Evolutionary conservation across 768 basidiomycete genomes (phyloP).

Genomic region (Rhodocollybia butyracea): DNA sequence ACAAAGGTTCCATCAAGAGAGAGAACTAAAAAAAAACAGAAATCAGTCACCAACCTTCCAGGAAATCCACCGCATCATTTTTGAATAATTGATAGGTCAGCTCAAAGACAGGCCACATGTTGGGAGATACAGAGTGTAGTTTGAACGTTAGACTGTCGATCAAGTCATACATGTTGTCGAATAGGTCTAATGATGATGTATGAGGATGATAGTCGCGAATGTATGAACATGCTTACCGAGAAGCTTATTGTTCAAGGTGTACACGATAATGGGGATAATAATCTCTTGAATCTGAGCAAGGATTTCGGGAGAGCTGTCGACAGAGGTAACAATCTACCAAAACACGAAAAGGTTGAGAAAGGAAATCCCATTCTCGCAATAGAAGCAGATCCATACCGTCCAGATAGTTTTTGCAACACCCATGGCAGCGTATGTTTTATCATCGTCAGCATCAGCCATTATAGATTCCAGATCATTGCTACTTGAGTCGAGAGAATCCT

Average conservation of each 20-base stretch:
- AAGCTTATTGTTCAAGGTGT: conserved; percentile 74
- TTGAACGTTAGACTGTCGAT: conserved; percentile 85
- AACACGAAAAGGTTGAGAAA: background rate
- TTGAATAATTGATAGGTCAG: conserved; percentile 82
- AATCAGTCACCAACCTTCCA: conserved; percentile 62
- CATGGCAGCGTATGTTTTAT: conserved; percentile 87
- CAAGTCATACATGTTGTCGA: conserved; percentile 85
- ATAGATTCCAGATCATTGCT: conserved; percentile 52
- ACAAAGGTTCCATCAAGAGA: background rate
- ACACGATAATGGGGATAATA: conserved; percentile 71
- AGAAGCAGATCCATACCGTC: conserved; percentile 47
- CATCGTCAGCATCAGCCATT: conserved; percentile 62
- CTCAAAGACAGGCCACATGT: conserved; percentile 88
- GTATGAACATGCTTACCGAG: conserved; percentile 44
- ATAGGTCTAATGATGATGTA: conserved; percentile 53
- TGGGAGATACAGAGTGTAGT: conserved; percentile 67
- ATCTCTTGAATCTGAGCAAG: conserved; percentile 79
- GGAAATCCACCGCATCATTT: conserved; percentile 78
- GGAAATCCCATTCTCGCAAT: background rate
- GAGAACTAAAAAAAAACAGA: background rate
- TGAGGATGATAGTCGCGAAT: background rate
- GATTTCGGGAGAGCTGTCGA: conserved; percentile 73
- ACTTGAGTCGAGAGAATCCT: conserved; percentile 47
- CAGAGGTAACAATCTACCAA: conserved; percentile 64
- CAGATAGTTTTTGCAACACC: conserved; percentile 82